Base-by-base conservation (phyloP, 2,329 filamentous ascomycete species). In the Aschersonia sp. region DNA sequence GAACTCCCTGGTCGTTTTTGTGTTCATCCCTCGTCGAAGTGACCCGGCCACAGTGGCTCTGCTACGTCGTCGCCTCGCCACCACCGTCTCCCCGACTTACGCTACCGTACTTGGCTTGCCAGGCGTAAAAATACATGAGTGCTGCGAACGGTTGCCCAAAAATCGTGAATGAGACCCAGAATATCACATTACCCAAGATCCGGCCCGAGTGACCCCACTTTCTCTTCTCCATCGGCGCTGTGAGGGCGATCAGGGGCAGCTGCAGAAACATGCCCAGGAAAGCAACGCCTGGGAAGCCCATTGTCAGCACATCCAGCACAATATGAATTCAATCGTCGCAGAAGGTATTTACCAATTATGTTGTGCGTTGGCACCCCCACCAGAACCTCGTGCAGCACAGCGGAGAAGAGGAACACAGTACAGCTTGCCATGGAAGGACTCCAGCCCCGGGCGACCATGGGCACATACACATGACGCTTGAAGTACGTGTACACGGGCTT, bases 401-500 rank as follows among this genome's bases (percentile, higher is more conserved):
- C 92, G 0, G 88, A 96, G 54, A 96, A 78, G 12, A 87, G 68
- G 64, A 98, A 98, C 8, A 97, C 92, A 50, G 83, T 73, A 31
- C 85, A 69, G 57, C 87, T 90, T 2, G 92, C 87, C 1, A 75
- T 61, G 4, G 69, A 66, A 7, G 81, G 75, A 49, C 76, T 84
- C 72, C 86, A 89, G 1, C 92, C 92, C 44, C 92, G 76, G 1
- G 86, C 87, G 33, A 94, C 74, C 53, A 98, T 73, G 1, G 92
- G 92, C 40, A 83, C 83, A 67, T 92, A 97, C 46, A 98, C 80
- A 62, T 98, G 92, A 39, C 92, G 75, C 58, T 87, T 89, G 81
- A 98, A 97, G 65, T 95, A 98, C 50, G 88, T 83, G 60, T 94
- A 94, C 5, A 98, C 90, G 1, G 92, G 92, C 62, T 94, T 94